A percentile compares a stretch with the other conserved stretches of the same genome.
phyloP scores from a whole-genome alignment of 2,329 filamentous ascomycete species.

The Capronia epimyces region DNA sequence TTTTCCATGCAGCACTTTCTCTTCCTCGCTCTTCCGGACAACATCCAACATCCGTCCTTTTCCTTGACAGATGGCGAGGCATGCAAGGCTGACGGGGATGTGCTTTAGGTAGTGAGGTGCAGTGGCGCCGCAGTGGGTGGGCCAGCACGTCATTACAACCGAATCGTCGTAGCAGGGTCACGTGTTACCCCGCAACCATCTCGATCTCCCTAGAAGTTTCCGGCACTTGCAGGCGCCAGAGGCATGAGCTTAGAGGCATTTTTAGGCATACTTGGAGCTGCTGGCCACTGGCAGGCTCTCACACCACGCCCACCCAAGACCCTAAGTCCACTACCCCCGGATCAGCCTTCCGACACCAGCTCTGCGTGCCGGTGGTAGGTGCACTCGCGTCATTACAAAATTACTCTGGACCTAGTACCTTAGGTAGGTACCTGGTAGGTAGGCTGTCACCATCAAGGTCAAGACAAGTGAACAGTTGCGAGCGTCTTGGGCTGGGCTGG shows the following conservation, averaged over 20 bases:
- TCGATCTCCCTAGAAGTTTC: background rate
- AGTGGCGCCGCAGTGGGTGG: no score
- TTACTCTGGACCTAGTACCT: no score
- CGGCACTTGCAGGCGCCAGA: background rate
- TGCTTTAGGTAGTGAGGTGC: background rate
- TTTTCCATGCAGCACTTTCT: background rate
- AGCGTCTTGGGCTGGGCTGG: background rate
- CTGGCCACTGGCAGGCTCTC: no score
- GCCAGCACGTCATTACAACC: background rate
- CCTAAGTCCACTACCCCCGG: no score
- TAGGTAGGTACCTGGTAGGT: no score
- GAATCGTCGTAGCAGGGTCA: background rate
- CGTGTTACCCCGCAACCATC: background rate
- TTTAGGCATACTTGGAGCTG: background rate
- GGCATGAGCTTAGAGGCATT: background rate
- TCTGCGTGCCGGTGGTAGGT: no score
- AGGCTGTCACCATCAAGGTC: background rate
- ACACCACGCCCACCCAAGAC: background rate
- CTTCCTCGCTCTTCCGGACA: background rate
- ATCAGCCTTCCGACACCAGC: no score
- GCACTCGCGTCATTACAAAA: background rate
- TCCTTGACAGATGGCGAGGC: background rate
- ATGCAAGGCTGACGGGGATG: background rate
- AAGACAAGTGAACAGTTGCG: background rate
- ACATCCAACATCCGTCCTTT: background rate